Percentiles rank a stretch among this genome's conserved stretches.
phyloP scores from a whole-genome alignment of 225 moss, liverwort and hornwort genomes.

The Physcomitrium patens region DNA sequence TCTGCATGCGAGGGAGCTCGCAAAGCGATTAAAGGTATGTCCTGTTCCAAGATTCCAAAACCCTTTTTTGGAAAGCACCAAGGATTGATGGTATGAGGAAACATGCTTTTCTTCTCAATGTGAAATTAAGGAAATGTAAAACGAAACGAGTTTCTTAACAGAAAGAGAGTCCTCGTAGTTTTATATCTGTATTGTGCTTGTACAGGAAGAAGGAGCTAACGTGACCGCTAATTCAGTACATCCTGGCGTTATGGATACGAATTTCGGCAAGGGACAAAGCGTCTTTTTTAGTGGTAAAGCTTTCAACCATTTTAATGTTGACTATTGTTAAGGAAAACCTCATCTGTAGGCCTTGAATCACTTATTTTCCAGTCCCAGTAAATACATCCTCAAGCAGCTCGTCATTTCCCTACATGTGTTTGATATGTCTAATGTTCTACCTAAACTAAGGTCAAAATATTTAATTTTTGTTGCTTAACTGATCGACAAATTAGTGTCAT shows the following conservation, averaged over 20 bases:
- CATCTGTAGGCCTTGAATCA: not conserved
- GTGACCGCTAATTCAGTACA: slow-evolving; percentile 64
- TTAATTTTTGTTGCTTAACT: too few species aligned
- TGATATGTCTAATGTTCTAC: too few species aligned
- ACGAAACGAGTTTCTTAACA: slow-evolving; percentile 1
- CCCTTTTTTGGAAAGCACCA: not conserved
- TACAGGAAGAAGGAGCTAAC: slow-evolving; percentile 59
- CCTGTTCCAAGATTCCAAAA: slow-evolving; percentile 6
- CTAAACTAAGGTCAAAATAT: too few species aligned
- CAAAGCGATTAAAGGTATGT: slow-evolving; percentile 49
- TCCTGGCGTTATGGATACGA: slow-evolving; percentile 64
- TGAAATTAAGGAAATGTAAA: slow-evolving; percentile 1
- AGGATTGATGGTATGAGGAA: not conserved
- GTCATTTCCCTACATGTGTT: not conserved
- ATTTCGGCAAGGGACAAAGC: slow-evolving; percentile 57
- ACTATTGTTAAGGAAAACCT: not conserved
- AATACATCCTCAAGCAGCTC: not conserved
- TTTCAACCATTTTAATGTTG: not conserved
- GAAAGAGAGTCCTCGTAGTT: not conserved
- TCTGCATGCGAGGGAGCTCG: slow-evolving; percentile 65
- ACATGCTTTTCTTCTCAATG: too few species aligned
- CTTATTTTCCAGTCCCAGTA: not conserved
- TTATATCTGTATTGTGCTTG: not conserved
- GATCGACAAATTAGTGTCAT: too few species aligned
- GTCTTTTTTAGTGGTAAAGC: slow-evolving; percentile 28